Percentiles rank a stretch among this genome's conserved stretches.
These are phyloP conservation scores for Fusarium agapanthi DNA, from an alignment of 2,329 filamentous ascomycete species.

Conservation along the genomic window DNA sequence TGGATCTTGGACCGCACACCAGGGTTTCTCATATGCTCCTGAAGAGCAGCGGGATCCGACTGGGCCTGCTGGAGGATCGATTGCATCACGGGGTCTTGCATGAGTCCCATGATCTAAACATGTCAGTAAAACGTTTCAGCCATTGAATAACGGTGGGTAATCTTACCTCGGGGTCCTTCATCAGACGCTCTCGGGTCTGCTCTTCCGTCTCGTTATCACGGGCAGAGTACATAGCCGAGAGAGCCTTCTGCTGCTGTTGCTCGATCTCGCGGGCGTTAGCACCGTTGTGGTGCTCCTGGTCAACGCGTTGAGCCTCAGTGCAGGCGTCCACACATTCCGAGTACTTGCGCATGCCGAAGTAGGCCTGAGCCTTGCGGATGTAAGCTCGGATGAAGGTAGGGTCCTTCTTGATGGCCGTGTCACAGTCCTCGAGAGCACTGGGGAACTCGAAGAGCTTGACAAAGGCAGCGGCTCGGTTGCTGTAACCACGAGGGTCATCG, in stretches of 20 bases:
- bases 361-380: slow-evolving; percentile 93
- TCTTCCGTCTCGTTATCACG: slow-evolving; percentile 96
- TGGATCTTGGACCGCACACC: slow-evolving; percentile 87
- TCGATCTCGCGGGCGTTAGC: slow-evolving; percentile 93
- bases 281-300: slow-evolving; percentile 71
- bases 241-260: slow-evolving; percentile 90
- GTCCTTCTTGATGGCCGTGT: slow-evolving; percentile 89
- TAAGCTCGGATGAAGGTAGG: slow-evolving; percentile 94
- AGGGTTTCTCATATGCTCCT: slow-evolving; percentile 97
- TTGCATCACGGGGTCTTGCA: slow-evolving; percentile 98
- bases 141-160: neutral
- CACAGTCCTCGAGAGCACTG: slow-evolving; percentile 90
- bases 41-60: slow-evolving; percentile 87
- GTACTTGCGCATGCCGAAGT: slow-evolving; percentile 98
- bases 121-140: slow-evolving; percentile 40
- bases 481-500: slow-evolving; percentile 92
- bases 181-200: slow-evolving; percentile 90
- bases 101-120: slow-evolving; percentile 80
- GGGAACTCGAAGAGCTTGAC: slow-evolving; percentile 98
- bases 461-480: slow-evolving; percentile 95
- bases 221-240: slow-evolving; percentile 87
- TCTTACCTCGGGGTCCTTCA: slow-evolving; percentile 88
- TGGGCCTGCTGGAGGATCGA: slow-evolving; percentile 97
- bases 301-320: slow-evolving; percentile 79
- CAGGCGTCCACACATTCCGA: slow-evolving; percentile 93